Percentiles rank a stretch among this genome's conserved stretches.
phyloP scores from a whole-genome alignment of 768 basidiomycete genomes.

The Calocera viscosa region DNA sequence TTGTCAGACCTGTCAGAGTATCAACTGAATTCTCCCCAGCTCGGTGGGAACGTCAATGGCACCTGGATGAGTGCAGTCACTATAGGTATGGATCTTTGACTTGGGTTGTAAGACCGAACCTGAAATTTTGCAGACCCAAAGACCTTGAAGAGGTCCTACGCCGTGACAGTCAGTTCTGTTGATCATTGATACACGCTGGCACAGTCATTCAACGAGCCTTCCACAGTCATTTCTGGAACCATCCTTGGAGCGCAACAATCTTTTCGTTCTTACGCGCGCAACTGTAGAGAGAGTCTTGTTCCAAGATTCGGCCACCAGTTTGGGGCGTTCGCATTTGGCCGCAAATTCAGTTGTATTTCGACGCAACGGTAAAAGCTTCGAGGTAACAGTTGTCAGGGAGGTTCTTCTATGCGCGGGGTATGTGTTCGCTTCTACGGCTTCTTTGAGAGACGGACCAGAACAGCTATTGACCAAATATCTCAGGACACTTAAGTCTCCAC shows the following conservation, averaged over 20 bases:
- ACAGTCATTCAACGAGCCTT: too few species aligned
- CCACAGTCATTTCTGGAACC: slow-evolving; percentile 18
- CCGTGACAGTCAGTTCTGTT: slow-evolving; percentile 21
- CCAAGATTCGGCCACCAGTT: background rate
- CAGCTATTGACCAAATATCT: slow-evolving; percentile 7
- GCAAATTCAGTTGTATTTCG: slow-evolving; percentile 41
- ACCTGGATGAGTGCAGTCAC: slow-evolving; percentile 10
- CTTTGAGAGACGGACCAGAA: too few species aligned
- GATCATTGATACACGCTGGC: background rate
- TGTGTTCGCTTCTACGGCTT: too few species aligned
- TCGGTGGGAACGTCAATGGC: slow-evolving; percentile 10
- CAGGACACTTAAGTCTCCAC: slow-evolving; percentile 37
- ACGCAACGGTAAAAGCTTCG: slow-evolving; percentile 22
- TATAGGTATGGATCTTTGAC: slow-evolving; percentile 11
- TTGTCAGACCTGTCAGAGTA: background rate
- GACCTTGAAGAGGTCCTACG: slow-evolving; percentile 23
- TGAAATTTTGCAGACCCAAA: slow-evolving; percentile 20
- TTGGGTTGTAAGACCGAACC: slow-evolving; percentile 13
- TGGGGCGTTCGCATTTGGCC: slow-evolving; percentile 14
- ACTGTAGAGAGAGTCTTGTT: slow-evolving; percentile 9
- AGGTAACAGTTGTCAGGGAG: slow-evolving; percentile 36
- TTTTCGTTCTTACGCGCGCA: slow-evolving; percentile 4
- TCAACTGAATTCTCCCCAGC: background rate
- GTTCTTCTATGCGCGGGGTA: slow-evolving; percentile 40
- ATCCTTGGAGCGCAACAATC: background rate